These are phyloP conservation scores for Nakaseomyces sp. DNA, from an alignment of 1,139 yeast species.

Conservation along the genomic window DNA sequence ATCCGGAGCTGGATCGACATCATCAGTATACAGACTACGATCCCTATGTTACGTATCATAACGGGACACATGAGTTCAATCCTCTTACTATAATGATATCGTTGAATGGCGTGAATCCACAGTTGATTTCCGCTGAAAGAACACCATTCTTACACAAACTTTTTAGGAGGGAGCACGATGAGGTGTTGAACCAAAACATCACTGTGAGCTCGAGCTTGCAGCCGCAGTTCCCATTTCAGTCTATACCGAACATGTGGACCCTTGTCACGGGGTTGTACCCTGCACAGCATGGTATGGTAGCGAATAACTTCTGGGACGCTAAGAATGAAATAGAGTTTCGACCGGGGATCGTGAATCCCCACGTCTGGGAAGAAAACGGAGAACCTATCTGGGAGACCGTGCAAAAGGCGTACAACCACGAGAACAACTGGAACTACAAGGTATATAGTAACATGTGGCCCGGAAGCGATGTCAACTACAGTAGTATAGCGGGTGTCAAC, in stretches of 20 bases:
- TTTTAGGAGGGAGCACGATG: neutral
- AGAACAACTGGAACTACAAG: conserved; percentile 33
- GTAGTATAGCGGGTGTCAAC: conserved; percentile 25
- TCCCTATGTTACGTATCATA: conserved; percentile 29
- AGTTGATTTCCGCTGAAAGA: conserved; percentile 2
- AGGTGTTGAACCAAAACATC: conserved; percentile 34
- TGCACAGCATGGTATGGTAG: conserved; percentile 77
- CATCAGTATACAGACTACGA: conserved; percentile 11
- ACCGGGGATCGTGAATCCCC: conserved; percentile 50
- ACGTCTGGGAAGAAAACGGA: conserved; percentile 53
- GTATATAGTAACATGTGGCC: conserved; percentile 97
- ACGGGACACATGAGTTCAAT: conserved; percentile 7
- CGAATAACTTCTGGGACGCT: conserved; percentile 73
- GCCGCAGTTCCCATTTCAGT: conserved; percentile 82
- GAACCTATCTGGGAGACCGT: conserved; percentile 87
- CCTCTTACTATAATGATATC: conserved; percentile 6
- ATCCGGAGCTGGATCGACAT: conserved; percentile 2
- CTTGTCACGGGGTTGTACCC: conserved; percentile 81
- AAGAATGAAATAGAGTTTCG: conserved; percentile 46
- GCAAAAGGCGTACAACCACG: conserved; percentile 37
- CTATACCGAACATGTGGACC: conserved; percentile 91
- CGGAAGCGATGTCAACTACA: conserved; percentile 68
- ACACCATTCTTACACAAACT: conserved; percentile 6
- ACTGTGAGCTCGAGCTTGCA: conserved; percentile 62
- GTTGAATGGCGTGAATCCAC: conserved; percentile 5